Evolutionary conservation across 352 stramenopile genomes (phyloP), one percentile per base, ranked within the genome.

Genomic region (Globisporangium paddicum): DNA sequence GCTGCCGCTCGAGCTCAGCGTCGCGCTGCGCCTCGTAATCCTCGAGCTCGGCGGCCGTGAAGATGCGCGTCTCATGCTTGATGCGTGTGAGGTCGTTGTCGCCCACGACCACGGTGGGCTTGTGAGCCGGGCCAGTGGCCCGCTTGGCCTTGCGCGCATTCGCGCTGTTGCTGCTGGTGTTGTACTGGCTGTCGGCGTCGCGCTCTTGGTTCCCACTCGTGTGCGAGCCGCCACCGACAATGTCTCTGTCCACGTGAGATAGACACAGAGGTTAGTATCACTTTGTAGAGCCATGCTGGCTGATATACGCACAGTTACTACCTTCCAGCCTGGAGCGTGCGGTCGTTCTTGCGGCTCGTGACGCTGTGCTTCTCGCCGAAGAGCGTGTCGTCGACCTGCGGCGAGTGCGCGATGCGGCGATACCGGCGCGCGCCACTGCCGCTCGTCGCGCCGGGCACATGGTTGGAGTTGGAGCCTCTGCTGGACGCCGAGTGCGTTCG

Each of bases 371-470:
- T 77, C 40, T 70, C 71, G 30, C 80, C 81, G 64, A 90, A 93
- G 8, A 93, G 72, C 54, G 71, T 87, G 62, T 93, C 80, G 58
- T 90, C 83, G 19, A 90, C 78, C 62, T 89, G 78, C 0, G 68
- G 73, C 3, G 68, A 72, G 41, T 87, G 68, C 18, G 78, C 72
- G 28, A 90, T 66, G 7, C 81, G 81, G 5, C 81, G 75, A 53
- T 90, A 90, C 19, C 78, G 76, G 19, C 77, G 71, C 46, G 68
- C 74, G 5, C 61, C 66, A 1, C 63, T 55, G 7, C 56, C 55
- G 54, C 18, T 46, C 13, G 49, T 45, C 18, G 21, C 7, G 1
- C 25, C 5, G 16, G 41, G 40, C 16, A 51, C 5, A 19, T n/a
- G 30, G 14, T 30, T 50, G 18, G 38, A 57, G 13, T 14, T 14